These are phyloP conservation scores for Cylindricascospora bacillispora DNA, from an alignment of 1,139 yeast genomes.

Conservation along the genomic window DNA sequence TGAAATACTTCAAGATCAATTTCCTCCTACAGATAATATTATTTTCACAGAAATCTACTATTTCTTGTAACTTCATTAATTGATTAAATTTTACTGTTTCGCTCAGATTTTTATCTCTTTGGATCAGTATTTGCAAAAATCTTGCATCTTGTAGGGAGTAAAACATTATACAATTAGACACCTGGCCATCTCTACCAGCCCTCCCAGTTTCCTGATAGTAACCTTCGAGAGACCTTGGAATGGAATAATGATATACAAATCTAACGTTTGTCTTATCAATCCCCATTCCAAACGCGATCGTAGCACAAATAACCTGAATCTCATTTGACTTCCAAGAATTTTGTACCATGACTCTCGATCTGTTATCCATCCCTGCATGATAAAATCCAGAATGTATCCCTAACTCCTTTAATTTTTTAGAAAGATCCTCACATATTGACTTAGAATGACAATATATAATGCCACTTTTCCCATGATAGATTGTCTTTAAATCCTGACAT, in stretches of 20 bases:
- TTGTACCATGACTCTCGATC: constrained; percentile 56
- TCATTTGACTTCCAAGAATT: constrained; percentile 61
- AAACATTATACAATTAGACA: constrained; percentile 66
- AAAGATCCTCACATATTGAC: constrained; percentile 68
- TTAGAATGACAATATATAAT: constrained; percentile 86
- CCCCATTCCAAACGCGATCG: constrained; percentile 97
- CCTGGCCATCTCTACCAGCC: constrained; percentile 85
- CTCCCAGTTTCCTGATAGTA: constrained; percentile 95
- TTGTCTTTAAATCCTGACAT: constrained; percentile 36
- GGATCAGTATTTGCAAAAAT: constrained; percentile 56
- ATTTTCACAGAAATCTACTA: constrained; percentile 82
- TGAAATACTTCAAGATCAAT: constrained; percentile 77
- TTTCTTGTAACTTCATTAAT: constrained; percentile 59
- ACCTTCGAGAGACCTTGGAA: constrained; percentile 83
- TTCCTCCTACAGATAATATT: constrained; percentile 74
- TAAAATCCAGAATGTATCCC: constrained; percentile 62
- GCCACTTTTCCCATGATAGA: constrained; percentile 52
- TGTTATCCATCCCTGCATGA: constrained; percentile 83
- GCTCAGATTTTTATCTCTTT: constrained; percentile 55
- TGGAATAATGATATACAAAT: constrained; percentile 69
- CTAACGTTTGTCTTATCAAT: constrained; percentile 90
- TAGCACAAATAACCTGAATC: constrained; percentile 78
- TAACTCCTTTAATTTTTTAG: constrained; percentile 42
- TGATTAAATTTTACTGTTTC: constrained; percentile 56
- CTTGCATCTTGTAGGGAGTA: constrained; percentile 70